Percentiles rank a stretch among this genome's conserved stretches.
These are phyloP conservation scores for Straminergon stramineum DNA, from an alignment of 225 moss, liverwort and hornwort genomes.

Conservation along the genomic window DNA sequence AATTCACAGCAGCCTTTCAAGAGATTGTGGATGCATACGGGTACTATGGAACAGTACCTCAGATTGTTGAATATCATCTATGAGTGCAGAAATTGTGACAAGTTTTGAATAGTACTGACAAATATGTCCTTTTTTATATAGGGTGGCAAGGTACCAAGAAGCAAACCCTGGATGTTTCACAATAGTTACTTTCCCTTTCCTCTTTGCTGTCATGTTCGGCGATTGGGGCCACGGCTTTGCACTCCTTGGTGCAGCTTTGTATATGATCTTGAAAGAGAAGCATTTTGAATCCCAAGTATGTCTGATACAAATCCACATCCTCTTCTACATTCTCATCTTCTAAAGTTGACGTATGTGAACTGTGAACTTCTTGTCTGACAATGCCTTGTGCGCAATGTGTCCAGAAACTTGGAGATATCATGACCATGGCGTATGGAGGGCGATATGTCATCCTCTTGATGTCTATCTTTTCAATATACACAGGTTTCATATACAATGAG, in stretches of 20 bases:
- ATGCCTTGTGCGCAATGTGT: neutral
- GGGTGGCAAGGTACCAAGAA: slow-evolving; percentile 92
- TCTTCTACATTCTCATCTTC: neutral
- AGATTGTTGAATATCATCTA: neutral
- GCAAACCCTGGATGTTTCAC: slow-evolving; percentile 94
- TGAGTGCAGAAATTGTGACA: neutral
- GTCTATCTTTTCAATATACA: slow-evolving; percentile 91
- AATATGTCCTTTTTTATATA: neutral
- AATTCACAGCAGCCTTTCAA: slow-evolving; percentile 86
- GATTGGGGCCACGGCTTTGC: slow-evolving; percentile 97
- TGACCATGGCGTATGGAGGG: slow-evolving; percentile 90
- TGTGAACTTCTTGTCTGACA: neutral
- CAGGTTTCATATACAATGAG: slow-evolving; percentile 94
- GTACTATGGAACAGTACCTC: slow-evolving; percentile 20
- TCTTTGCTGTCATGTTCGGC: slow-evolving; percentile 99
- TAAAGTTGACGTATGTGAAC: neutral
- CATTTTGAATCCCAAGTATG: slow-evolving; percentile 64
- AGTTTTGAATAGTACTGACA: neutral
- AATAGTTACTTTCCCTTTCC: slow-evolving; percentile 90
- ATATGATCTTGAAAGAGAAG: slow-evolving; percentile 60
- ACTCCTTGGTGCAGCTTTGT: slow-evolving; percentile 54
- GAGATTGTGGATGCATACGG: slow-evolving; percentile 95
- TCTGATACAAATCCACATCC: neutral
- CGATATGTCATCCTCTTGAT: slow-evolving; percentile 91
- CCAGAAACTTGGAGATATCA: slow-evolving; percentile 92